Percentiles rank a stretch among this genome's conserved stretches.
phyloP scores from a whole-genome alignment of 805 yeast genomes.

The Kazachstania kunashirensis region DNA sequence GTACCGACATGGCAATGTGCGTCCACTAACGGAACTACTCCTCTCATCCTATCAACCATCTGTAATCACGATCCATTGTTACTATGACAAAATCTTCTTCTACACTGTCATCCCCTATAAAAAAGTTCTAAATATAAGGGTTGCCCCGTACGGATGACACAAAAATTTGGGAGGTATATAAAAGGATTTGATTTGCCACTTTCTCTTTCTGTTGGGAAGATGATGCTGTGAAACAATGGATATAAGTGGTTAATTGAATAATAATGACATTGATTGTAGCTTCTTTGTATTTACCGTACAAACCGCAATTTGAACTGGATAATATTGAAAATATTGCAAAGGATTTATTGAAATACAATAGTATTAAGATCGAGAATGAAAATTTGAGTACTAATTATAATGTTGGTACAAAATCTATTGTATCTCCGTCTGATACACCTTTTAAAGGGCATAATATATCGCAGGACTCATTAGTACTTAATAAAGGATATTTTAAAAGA shows the following conservation, averaged over 20 bases:
- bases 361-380: not conserved
- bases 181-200: no score
- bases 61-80: no score
- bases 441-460: slow-evolving; percentile 3
- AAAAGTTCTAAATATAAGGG: no score
- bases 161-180: no score
- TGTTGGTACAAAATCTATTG: not conserved
- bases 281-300: slow-evolving; percentile 62
- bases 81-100: no score
- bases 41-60: no score
- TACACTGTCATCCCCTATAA: no score
- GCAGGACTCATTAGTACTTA: slow-evolving; percentile 6
- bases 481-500: slow-evolving; percentile 3
- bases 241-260: no score
- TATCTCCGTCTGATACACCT: slow-evolving; percentile 1
- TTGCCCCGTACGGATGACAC: no score
- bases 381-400: not conserved
- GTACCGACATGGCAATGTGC: slow-evolving; percentile 32
- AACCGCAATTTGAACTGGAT: slow-evolving; percentile 44
- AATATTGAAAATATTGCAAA: slow-evolving; percentile 8
- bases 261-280: slow-evolving; percentile 58
- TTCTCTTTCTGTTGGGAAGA: no score
- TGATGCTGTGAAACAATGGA: no score
- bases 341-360: not conserved
- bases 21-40: slow-evolving; percentile 19